Base-by-base conservation (phyloP, 108 stramenopile species). In the Mediolabrus comicus region DNA sequence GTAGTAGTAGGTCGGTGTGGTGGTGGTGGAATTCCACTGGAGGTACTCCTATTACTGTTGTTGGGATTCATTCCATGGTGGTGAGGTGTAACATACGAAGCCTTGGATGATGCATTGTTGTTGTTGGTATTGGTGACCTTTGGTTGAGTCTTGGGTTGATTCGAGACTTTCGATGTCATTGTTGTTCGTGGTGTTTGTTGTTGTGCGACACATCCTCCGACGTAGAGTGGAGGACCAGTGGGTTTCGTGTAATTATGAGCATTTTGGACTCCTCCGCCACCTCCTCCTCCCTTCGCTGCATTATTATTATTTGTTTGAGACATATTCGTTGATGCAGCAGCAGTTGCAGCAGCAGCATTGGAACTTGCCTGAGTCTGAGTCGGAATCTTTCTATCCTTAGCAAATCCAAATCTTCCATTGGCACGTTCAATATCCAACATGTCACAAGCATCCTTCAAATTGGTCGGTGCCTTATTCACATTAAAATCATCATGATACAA, bases 361-460 rank as follows among this genome's bases (percentile, higher is more conserved):
- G 46, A 33, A 33, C 19, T 22, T 24, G 22, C 46, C 39, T 41
- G 46, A 6, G 19, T 17, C 22, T 22, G 46, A 24, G 46, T 22
- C 0, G 46, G 56, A 59, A 53, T 57, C 58, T 41, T 29, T 30
- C 55, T 63, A 67, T 79, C 74, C 73, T 82, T 83, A 32, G 70
- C 67, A 39, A 78, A 75, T 59, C 82, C 82, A 71, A 86, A 91
- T 49, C 86, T 81, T 41, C 74, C 67, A 17, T 91, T 85, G 29
- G 82, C 80, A 12, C 86, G 75, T n/a, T 91, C 83, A 41, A 87
- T 82, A 43, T 90, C 88, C 53, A 84, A 77, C 13, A 64, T 49
- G 11, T 90, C 85, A n/a, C 91, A 69, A 24, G 90, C 88, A 62
- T 91, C 79, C 46, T 83, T 79, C 62, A 90, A 64, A 0, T 80